phyloP scores from a whole-genome alignment of 75 land plant genomes.

The Picea glauca region DNA sequence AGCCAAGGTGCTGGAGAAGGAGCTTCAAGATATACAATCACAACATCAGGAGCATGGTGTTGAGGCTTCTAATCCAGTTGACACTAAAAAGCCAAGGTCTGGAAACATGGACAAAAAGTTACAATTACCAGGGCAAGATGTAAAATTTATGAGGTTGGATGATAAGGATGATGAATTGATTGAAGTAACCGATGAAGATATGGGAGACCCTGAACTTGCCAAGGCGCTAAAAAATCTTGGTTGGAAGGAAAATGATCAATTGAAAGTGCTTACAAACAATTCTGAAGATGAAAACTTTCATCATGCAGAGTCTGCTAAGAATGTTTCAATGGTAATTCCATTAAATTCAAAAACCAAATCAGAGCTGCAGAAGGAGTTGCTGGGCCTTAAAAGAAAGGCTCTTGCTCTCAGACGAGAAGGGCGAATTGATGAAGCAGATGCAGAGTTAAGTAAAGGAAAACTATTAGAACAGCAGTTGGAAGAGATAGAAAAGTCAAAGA shows the following conservation, averaged over 20 bases:
- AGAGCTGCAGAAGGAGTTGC: conserved; percentile 66
- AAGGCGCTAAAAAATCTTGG: conserved; percentile 29
- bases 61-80: conserved; percentile 4
- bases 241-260: conserved; percentile 30
- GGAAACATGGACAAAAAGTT: conserved; percentile 3
- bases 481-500: conserved; percentile 39
- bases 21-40: conserved; percentile 32
- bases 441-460: conserved; percentile 70
- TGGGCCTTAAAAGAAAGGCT: conserved; percentile 78
- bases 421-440: conserved; percentile 74
- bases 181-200: conserved; percentile 51
- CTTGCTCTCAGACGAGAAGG: conserved; percentile 84
- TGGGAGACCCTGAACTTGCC: conserved; percentile 38
- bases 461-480: conserved; percentile 72
- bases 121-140: neutral
- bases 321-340: conserved; percentile 6
- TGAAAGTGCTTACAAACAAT: neutral
- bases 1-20: conserved; percentile 67
- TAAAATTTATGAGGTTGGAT: neutral
- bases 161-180: conserved; percentile 26
- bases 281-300: neutral
- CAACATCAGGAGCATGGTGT: conserved; percentile 14
- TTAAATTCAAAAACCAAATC: conserved; percentile 43
- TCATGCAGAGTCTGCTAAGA: neutral
- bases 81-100: neutral